Percentiles rank a stretch among this genome's conserved stretches.
Evolutionary conservation across 495 filamentous ascomycete species (phyloP).

Genomic region (Pyrenopolyporus hunteri): DNA sequence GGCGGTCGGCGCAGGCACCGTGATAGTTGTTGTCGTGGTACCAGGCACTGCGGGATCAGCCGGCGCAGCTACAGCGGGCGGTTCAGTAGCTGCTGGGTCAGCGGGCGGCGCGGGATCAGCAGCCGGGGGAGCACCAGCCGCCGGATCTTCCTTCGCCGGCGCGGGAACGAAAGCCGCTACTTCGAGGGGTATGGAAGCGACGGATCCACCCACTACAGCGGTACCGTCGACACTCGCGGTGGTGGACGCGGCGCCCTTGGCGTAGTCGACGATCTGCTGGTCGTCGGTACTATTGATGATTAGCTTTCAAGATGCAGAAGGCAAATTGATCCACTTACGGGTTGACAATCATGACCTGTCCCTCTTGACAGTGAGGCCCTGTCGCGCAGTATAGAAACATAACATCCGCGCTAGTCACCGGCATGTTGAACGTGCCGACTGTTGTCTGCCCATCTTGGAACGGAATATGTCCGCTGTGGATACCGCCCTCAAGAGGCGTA

Average conservation of each 20-base stretch:
- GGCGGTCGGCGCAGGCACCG: constrained; percentile 19
- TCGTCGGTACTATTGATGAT: constrained; percentile 19
- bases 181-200: constrained; percentile 33
- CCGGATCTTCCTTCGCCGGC: constrained; percentile 2
- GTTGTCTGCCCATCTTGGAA: constrained; percentile 48
- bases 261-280: constrained; percentile 36
- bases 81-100: not conserved
- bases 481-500: constrained; percentile 46
- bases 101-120: not conserved
- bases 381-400: constrained; percentile 61
- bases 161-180: constrained; percentile 33
- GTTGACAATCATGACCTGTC: constrained; percentile 61
- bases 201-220: constrained; percentile 27
- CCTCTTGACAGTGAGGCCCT: constrained; percentile 53
- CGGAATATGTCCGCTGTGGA: constrained; percentile 38
- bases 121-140: constrained; percentile 13
- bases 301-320: not conserved
- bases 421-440: constrained; percentile 49
- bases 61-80: not conserved
- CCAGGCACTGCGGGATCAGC: not conserved
- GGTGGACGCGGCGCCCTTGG: constrained; percentile 15
- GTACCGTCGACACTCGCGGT: constrained; percentile 22
- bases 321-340: constrained; percentile 29
- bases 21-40: constrained; percentile 22
- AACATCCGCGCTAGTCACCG: constrained; percentile 52